A percentile compares a stretch with the other conserved stretches of the same genome.
These are phyloP conservation scores for Neurospora cerealis DNA, from an alignment of 495 filamentous ascomycete genomes.

Conservation along the genomic window DNA sequence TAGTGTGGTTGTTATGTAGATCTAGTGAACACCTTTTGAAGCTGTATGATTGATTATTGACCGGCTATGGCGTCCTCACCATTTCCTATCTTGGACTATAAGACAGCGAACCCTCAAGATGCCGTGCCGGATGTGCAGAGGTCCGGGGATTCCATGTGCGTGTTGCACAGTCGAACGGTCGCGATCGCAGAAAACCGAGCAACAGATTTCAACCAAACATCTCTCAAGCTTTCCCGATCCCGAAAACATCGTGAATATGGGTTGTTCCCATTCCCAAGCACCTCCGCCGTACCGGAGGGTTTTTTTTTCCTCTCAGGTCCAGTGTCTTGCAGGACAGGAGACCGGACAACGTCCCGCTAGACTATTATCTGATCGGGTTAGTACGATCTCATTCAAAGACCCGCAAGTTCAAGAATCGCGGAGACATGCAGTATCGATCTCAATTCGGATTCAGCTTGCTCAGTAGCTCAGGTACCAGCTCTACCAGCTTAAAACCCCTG, in stretches of 20 bases:
- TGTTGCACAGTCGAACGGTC: background rate
- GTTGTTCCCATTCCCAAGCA: background rate
- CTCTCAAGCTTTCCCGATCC: background rate
- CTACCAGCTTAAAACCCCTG: background rate
- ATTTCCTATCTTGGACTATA: background rate
- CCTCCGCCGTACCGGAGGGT: background rate
- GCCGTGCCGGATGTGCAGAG: background rate
- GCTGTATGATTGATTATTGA: background rate
- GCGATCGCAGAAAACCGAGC: too few species aligned
- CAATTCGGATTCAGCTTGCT: background rate
- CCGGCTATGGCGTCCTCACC: background rate
- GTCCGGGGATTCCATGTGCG: background rate
- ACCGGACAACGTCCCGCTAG: background rate
- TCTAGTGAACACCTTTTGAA: background rate
- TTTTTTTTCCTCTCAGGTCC: background rate
- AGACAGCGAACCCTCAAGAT: background rate
- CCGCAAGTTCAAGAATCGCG: background rate
- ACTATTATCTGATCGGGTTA: background rate
- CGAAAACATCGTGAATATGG: background rate
- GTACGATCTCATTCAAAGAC: background rate
- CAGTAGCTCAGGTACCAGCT: background rate
- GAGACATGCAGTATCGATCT: background rate
- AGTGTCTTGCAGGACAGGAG: background rate
- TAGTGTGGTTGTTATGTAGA: background rate
- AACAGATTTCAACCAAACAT: too few species aligned